Conservation (phyloP, 2,329 filamentous ascomycete genomes). For the Fusarium veterinarium region DNA sequence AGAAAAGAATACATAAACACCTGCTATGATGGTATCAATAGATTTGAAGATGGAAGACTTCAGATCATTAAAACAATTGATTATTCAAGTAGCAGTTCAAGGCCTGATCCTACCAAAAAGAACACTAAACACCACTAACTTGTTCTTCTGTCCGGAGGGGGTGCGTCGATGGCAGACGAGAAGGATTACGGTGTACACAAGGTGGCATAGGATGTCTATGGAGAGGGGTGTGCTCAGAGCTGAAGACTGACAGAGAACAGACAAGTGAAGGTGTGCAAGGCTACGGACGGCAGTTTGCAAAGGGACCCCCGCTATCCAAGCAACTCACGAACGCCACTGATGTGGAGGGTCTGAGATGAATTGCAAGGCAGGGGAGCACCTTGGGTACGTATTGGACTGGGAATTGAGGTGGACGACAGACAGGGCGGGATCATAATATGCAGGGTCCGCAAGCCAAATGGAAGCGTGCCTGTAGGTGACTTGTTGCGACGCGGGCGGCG, state of each 20-base stretch:
- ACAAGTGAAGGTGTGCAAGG: constrained; percentile 44
- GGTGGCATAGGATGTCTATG: constrained; percentile 7
- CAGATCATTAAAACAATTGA: neutral
- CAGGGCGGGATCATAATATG: constrained; percentile 44
- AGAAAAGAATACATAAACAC: neutral
- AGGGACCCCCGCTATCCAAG: constrained; percentile 41
- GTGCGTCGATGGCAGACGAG: constrained; percentile 35
- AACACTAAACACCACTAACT: constrained; percentile 1
- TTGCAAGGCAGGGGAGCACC: constrained; percentile 28
- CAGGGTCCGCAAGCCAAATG: constrained; percentile 46
- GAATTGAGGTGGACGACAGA: constrained; percentile 42
- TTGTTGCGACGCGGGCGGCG: constrained; percentile 33
- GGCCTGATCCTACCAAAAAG: constrained; percentile 28
- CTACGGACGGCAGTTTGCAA: constrained; percentile 49
- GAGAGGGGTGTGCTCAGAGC: constrained; percentile 36
- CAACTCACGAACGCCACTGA: constrained; percentile 46
- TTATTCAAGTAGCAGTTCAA: constrained; percentile 33
- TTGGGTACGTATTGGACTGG: constrained; percentile 39
- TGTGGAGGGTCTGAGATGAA: constrained; percentile 48
- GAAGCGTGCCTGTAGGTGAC: constrained; percentile 36
- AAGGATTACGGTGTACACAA: constrained; percentile 39
- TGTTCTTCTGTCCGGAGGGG: constrained; percentile 29
- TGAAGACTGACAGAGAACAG: constrained; percentile 18
- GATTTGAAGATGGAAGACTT: constrained; percentile 2
- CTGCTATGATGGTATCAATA: neutral